Percentiles rank a stretch among this genome's conserved stretches.
Evolutionary conservation across 2,329 filamentous ascomycete genomes (phyloP).

Genomic region (Fusarium sp.): DNA sequence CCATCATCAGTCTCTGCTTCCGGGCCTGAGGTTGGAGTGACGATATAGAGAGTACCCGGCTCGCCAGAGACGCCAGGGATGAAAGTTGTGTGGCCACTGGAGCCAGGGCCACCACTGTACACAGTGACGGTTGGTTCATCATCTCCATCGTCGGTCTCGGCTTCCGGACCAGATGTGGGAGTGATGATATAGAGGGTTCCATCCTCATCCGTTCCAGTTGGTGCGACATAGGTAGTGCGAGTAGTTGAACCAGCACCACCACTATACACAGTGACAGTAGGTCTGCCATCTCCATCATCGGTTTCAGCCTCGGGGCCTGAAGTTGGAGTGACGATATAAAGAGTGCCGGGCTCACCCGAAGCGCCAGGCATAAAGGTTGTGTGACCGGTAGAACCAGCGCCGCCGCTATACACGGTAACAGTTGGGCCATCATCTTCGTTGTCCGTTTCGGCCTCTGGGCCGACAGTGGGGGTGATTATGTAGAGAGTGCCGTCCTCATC

Average conservation of each 20-base stretch:
- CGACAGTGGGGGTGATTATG: conserved; percentile 6
- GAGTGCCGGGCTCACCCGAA: conserved; percentile 3
- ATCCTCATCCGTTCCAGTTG: no score
- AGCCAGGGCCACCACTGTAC: conserved; percentile 4
- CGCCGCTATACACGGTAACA: conserved; percentile 14
- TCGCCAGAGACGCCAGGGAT: conserved; percentile 1
- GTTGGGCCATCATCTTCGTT: background rate
- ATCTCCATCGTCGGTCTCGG: background rate
- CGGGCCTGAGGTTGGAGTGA: background rate
- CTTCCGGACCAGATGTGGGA: background rate
- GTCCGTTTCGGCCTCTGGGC: background rate
- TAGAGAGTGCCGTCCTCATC: conserved; percentile 14
- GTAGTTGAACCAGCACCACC: background rate
- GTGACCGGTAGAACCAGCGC: background rate
- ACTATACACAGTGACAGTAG: conserved; percentile 7
- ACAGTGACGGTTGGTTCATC: conserved; percentile 6
- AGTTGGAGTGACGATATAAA: background rate
- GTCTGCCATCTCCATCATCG: background rate
- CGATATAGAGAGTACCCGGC: conserved; percentile 12
- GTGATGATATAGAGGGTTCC: background rate
- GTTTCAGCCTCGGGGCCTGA: background rate
- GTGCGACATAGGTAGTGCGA: no score
- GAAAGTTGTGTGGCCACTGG: background rate
- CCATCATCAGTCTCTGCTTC: background rate
- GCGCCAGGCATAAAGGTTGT: conserved; percentile 5